Conservation (phyloP, 2,329 filamentous ascomycete species). For the Cladosporium sphaerospermum region DNA sequence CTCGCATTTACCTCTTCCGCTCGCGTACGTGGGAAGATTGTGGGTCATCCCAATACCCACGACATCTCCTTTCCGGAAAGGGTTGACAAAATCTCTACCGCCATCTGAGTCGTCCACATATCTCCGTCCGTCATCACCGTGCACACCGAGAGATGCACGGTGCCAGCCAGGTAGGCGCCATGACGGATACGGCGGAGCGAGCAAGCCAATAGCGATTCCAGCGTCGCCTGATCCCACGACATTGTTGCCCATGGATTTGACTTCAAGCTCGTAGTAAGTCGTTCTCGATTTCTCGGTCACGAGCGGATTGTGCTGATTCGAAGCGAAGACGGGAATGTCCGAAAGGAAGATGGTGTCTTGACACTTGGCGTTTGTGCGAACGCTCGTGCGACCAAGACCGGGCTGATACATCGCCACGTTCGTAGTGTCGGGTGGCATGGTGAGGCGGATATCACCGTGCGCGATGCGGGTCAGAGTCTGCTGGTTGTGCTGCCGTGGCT, state of each 20-base stretch:
- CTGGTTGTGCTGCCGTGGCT: constrained; percentile 38
- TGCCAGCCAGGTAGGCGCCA: constrained; percentile 81
- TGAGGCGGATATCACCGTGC: constrained; percentile 47
- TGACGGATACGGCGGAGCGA: constrained; percentile 67
- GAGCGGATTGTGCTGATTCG: constrained; percentile 52
- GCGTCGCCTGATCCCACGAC: constrained; percentile 36
- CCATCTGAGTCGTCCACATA: constrained; percentile 72
- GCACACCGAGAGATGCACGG: constrained; percentile 66
- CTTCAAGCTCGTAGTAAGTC: constrained; percentile 66
- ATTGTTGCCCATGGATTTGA: constrained; percentile 40
- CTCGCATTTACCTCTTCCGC: constrained; percentile 42
- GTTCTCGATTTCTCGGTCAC: constrained; percentile 45
- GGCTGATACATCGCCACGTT: constrained; percentile 41
- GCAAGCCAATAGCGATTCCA: constrained; percentile 62
- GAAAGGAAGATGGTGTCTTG: constrained; percentile 60
- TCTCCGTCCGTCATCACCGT: constrained; percentile 70
- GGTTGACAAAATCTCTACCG: constrained; percentile 59
- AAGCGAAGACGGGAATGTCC: constrained; percentile 63
- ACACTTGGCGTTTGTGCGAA: constrained; percentile 33
- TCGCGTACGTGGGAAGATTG: constrained; percentile 20
- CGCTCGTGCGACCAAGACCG: constrained; percentile 46
- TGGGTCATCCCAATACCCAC: constrained; percentile 68
- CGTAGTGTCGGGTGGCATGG: constrained; percentile 36
- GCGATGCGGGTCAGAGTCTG: constrained; percentile 40
- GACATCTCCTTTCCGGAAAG: constrained; percentile 60